Base-by-base conservation (phyloP, 805 yeast genomes). In the Kodamaea kaohsiungensis region DNA sequence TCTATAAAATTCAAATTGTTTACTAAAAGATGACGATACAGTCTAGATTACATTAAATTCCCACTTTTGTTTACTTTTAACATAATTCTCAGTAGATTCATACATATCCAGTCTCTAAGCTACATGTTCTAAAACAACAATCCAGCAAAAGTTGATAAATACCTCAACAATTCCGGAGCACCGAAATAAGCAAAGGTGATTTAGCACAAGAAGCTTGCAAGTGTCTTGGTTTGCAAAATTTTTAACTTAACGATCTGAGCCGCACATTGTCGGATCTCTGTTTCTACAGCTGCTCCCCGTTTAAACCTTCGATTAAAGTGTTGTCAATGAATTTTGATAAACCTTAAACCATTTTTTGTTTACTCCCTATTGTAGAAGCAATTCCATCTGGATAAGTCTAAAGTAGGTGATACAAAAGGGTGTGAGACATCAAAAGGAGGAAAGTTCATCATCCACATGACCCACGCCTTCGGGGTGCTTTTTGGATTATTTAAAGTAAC, bases 381-480 rank as follows among this genome's bases (percentile, higher is more conserved):
- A 9, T 30, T 30, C 35, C 35, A 30, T 30, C 13, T 22, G 25
- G 35, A 30, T 12, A 30, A 30, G 35, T 30, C 35, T 30, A 30
- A 30, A 30, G 13, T 30, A 30, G 35, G 35, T 30, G 35, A 30
- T 30, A 30, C 35, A 30, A 30, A 30, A 30, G 8, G 35, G 35
- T 12, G 10, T 8, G 35, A 30, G 35, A 30, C 13, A 30, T 30
- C 35, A 8, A 30, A n/a, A 30, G 35, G 5, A 30, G 35, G 35
- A 8, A 30, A 30, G 12, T 30, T 30, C 35, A 5, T 30, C 35
- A 22, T 22, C 35, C 35, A 30, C 35, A 30, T 30, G 35, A 58
- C 59, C 17, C 63, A 62, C 38, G 61, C 63, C 16, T 38, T 30
- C 35, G 35, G 3, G 40, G 5, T 37, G 39, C 16, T 39, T 39